These are phyloP conservation scores for Alternaria sp. DNA, from an alignment of 2,329 filamentous ascomycete species.

Conservation along the genomic window DNA sequence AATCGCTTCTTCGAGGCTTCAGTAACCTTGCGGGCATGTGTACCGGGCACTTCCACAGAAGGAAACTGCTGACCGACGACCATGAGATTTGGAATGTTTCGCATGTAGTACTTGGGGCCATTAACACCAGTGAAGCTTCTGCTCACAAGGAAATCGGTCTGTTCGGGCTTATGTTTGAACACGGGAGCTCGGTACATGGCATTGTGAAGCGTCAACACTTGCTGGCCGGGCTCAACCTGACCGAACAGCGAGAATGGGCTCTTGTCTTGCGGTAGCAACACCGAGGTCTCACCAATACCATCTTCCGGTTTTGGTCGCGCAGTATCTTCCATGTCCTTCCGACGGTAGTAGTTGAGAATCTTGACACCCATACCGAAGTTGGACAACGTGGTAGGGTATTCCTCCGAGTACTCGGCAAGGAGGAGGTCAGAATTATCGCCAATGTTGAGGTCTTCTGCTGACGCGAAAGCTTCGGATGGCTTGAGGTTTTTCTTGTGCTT, in stretches of 20 bases:
- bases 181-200: constrained; percentile 94
- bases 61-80: constrained; percentile 94
- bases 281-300: constrained; percentile 80
- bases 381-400: constrained; percentile 87
- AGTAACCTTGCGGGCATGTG: constrained; percentile 92
- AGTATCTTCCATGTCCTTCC: constrained; percentile 78
- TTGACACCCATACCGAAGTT: constrained; percentile 98
- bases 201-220: constrained; percentile 89
- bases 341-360: constrained; percentile 94
- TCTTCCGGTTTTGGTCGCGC: constrained; percentile 75
- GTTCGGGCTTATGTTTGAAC: constrained; percentile 81
- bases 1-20: constrained; percentile 96
- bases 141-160: constrained; percentile 85
- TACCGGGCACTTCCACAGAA: constrained; percentile 88
- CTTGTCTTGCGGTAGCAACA: constrained; percentile 90
- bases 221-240: constrained; percentile 88
- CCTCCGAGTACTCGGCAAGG: constrained; percentile 94
- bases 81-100: constrained; percentile 89
- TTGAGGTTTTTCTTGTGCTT: constrained; percentile 79
- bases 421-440: constrained; percentile 88
- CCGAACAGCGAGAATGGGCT: constrained; percentile 97
- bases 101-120: constrained; percentile 82
- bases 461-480: constrained; percentile 77
- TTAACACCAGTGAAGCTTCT: constrained; percentile 78
- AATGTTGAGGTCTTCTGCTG: constrained; percentile 81